A percentile compares a stretch with the other conserved stretches of the same genome.
Conservation (phyloP, 1,284 basidiomycete species). For the Inonotus hispidus region DNA sequence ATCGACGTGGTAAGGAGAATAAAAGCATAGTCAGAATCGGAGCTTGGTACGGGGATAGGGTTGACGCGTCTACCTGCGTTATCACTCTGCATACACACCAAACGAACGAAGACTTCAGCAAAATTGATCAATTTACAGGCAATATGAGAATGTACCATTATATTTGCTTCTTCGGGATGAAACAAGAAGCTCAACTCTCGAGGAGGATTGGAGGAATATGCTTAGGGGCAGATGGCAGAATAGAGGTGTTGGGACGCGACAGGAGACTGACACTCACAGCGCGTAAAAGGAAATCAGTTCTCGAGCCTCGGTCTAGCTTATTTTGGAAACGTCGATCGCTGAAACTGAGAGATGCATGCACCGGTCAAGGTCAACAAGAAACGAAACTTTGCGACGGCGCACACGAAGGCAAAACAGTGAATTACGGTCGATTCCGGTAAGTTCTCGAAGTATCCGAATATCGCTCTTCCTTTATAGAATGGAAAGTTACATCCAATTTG, state of each 20-base stretch:
- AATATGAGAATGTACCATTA: neutral
- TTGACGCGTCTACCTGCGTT: constrained; percentile 9
- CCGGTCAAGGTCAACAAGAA: too few relatives aligned
- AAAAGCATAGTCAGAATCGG: neutral
- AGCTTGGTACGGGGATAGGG: neutral
- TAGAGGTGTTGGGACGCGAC: neutral
- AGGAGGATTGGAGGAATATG: too few relatives aligned
- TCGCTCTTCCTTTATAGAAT: too few relatives aligned
- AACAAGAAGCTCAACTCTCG: neutral
- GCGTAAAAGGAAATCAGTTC: neutral
- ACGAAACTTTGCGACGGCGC: too few relatives aligned
- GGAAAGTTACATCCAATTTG: too few relatives aligned
- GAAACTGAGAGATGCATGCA: too few relatives aligned
- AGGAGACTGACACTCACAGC: neutral
- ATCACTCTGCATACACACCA: constrained; percentile 4
- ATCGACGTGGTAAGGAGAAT: neutral
- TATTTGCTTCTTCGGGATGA: neutral
- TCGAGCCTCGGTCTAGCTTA: too few relatives aligned
- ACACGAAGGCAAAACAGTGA: too few relatives aligned
- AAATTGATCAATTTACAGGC: neutral
- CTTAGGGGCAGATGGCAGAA: neutral
- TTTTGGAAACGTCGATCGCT: too few relatives aligned
- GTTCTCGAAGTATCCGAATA: too few relatives aligned
- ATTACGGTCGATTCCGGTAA: too few relatives aligned
- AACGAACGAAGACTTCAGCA: neutral